Conservation (phyloP, 2,329 filamentous ascomycete species). For the Bipolaris gigantea region DNA sequence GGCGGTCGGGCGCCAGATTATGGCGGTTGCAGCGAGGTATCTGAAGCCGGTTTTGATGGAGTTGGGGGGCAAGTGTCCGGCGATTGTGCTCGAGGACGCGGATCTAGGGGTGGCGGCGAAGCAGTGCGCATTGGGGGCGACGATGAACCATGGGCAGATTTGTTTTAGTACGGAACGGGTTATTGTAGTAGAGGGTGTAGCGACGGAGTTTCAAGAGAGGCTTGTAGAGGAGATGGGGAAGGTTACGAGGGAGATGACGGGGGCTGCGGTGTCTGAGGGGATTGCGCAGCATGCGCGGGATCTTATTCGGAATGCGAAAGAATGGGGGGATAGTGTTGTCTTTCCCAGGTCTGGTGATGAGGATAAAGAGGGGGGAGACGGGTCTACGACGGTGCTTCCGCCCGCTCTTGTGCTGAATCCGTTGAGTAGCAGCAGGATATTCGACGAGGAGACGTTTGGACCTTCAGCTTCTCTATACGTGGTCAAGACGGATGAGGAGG, state of each 20-base stretch:
- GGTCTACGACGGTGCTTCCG: slow-evolving; percentile 28
- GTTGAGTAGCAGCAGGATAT: slow-evolving; percentile 57
- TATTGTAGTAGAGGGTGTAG: slow-evolving; percentile 58
- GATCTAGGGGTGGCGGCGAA: slow-evolving; percentile 47
- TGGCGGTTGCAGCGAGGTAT: slow-evolving; percentile 67
- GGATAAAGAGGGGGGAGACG: slow-evolving; percentile 35
- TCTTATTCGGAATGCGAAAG: slow-evolving; percentile 49
- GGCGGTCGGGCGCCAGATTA: slow-evolving; percentile 67
- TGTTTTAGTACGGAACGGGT: slow-evolving; percentile 86
- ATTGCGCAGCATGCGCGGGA: slow-evolving; percentile 37
- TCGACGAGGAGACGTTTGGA: slow-evolving; percentile 73
- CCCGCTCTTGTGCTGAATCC: slow-evolving; percentile 60
- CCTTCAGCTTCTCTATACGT: slow-evolving; percentile 70
- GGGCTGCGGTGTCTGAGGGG: slow-evolving; percentile 40
- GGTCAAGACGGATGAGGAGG: slow-evolving; percentile 68
- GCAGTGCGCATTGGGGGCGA: slow-evolving; percentile 28
- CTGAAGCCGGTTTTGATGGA: slow-evolving; percentile 80
- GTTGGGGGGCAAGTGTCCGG: slow-evolving; percentile 77
- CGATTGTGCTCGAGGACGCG: slow-evolving; percentile 78
- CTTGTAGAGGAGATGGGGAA: slow-evolving; percentile 49
- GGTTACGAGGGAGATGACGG: slow-evolving; percentile 36
- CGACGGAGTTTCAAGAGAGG: slow-evolving; percentile 53
- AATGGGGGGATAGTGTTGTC: slow-evolving; percentile 58
- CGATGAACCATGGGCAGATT: slow-evolving; percentile 63
- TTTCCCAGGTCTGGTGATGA: slow-evolving; percentile 18